phyloP scores from a whole-genome alignment of 768 basidiomycete genomes.

The Suillus americanus region DNA sequence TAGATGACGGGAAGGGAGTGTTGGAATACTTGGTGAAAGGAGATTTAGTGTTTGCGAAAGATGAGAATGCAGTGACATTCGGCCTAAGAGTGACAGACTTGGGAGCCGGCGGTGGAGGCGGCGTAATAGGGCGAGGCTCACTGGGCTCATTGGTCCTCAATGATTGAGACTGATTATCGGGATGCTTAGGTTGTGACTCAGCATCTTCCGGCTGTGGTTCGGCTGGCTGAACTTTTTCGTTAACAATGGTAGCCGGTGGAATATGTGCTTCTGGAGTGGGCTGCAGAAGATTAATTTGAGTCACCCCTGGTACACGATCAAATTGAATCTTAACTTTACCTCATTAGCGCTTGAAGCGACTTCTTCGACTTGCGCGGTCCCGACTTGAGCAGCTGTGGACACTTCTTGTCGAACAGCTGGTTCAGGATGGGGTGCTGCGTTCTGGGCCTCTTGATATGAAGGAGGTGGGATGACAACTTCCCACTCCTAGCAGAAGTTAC shows the following conservation, averaged over 20 bases:
- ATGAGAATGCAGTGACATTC: constrained; percentile 36
- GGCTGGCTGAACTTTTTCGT: not conserved
- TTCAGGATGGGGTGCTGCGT: constrained; percentile 4
- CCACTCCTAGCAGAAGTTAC: constrained; percentile 29
- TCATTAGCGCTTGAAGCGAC: constrained; percentile 10
- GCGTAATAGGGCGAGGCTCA: constrained; percentile 11
- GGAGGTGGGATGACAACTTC: constrained; percentile 32
- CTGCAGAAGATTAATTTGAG: constrained; percentile 7
- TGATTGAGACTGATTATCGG: constrained; percentile 11
- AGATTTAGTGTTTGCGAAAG: constrained; percentile 37
- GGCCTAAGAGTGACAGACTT: constrained; percentile 7
- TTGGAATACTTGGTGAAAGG: constrained; percentile 34
- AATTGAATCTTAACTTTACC: constrained; percentile 14
- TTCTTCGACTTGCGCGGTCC: constrained; percentile 3
- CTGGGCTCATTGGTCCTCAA: not conserved
- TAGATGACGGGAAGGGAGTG: constrained; percentile 21
- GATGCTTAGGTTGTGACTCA: constrained; percentile 7
- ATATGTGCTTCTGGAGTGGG: constrained; percentile 10
- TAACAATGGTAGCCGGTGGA: not conserved
- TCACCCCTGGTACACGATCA: not conserved
- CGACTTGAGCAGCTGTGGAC: constrained; percentile 5
- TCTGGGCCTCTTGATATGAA: constrained; percentile 24
- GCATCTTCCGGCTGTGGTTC: constrained; percentile 14
- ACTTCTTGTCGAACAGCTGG: constrained; percentile 3
- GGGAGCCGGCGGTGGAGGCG: constrained; percentile 11